These are phyloP conservation scores for Colletotrichum sp. DNA, from an alignment of 2,329 filamentous ascomycete genomes.

Conservation along the genomic window DNA sequence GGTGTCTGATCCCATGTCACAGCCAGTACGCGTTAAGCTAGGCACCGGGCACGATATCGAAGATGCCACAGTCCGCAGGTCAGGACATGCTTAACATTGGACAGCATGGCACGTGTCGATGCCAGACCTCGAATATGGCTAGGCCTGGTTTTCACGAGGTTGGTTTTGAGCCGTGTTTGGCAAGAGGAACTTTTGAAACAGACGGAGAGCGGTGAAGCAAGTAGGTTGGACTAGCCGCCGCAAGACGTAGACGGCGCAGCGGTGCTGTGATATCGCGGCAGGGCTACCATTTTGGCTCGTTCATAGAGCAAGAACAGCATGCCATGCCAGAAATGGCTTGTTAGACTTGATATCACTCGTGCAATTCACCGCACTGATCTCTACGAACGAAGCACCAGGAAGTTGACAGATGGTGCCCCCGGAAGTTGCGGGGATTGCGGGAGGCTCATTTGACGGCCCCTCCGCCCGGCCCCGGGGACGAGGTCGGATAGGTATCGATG, in stretches of 20 bases:
- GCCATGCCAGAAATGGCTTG: neutral
- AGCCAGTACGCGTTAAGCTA: neutral
- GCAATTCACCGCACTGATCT: neutral
- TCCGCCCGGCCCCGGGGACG: neutral
- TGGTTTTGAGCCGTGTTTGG: neutral
- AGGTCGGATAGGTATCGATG: neutral
- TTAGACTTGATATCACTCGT: rapidly evolving
- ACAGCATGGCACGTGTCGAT: neutral
- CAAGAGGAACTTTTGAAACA: neutral
- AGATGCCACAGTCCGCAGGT: neutral
- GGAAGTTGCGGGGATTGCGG: neutral
- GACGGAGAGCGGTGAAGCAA: neutral
- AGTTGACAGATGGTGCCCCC: neutral
- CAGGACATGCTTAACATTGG: neutral
- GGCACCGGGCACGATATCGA: neutral
- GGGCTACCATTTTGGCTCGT: neutral
- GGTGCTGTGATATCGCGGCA: neutral
- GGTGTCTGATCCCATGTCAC: neutral
- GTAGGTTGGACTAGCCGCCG: neutral
- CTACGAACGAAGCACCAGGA: neutral
- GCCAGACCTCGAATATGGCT: neutral
- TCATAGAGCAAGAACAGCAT: neutral
- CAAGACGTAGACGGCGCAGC: neutral
- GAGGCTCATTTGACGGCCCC: neutral
- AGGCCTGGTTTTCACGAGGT: neutral